phyloP scores from a whole-genome alignment of 768 basidiomycete genomes.

The Auriscalpium orientale region DNA sequence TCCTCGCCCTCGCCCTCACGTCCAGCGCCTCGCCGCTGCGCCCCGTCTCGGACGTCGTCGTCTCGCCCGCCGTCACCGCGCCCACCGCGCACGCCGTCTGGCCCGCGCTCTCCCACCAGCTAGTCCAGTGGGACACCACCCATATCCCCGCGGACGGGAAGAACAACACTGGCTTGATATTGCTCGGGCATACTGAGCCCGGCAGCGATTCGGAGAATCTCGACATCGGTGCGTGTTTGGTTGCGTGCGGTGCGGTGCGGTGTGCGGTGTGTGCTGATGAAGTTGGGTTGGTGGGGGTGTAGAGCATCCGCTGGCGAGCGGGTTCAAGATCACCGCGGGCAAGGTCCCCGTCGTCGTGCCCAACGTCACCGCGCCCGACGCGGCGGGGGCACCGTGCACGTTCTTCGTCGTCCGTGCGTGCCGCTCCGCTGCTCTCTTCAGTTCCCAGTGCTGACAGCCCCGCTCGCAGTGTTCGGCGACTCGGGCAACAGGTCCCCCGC shows the following conservation, averaged over 20 bases:
- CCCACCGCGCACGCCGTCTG: slow-evolving; percentile 4
- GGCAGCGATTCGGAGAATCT: not conserved
- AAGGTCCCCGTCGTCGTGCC: not conserved
- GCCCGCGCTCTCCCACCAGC: not conserved
- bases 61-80: not conserved
- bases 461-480: slow-evolving; percentile 26
- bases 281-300: not conserved
- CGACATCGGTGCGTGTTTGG: not conserved
- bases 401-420: not conserved
- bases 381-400: no score
- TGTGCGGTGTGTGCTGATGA: not conserved
- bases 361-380: not conserved
- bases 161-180: not conserved
- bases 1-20: not conserved
- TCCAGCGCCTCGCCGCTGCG: not conserved
- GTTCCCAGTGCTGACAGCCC: not conserved
- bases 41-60: not conserved
- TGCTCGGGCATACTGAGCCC: not conserved
- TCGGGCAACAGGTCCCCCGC: slow-evolving; percentile 29
- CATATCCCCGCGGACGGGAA: not conserved
- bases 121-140: not conserved
- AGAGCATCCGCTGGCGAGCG: slow-evolving; percentile 2
- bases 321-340: not conserved
- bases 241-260: no score
- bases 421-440: not conserved